A percentile compares a stretch with the other conserved stretches of the same genome.
Evolutionary conservation across 2,329 filamentous ascomycete genomes (phyloP).

Genomic region (Didymella pinodella): DNA sequence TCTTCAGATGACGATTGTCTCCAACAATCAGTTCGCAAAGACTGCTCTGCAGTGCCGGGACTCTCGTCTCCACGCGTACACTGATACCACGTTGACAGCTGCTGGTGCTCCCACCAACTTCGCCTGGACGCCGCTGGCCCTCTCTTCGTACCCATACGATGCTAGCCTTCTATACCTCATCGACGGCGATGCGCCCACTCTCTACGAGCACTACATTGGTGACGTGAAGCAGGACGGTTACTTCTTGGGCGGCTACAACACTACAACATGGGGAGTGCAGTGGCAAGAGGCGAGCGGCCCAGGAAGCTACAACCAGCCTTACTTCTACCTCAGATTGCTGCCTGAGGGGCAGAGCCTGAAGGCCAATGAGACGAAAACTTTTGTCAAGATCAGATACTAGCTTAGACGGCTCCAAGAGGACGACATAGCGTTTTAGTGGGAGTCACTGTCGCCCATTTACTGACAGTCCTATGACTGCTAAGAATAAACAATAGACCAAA

Average conservation of each 20-base stretch:
- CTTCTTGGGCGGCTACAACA: background rate
- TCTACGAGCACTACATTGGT: conserved; percentile 25
- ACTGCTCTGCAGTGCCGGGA: conserved; percentile 25
- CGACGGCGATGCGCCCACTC: conserved; percentile 18
- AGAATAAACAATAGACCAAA: background rate
- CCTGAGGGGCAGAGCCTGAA: conserved; percentile 20
- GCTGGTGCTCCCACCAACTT: conserved; percentile 22
- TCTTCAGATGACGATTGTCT: conserved; percentile 29
- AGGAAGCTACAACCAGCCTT: conserved; percentile 19
- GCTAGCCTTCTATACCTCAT: conserved; percentile 28
- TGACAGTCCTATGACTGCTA: background rate
- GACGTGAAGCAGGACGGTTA: conserved; percentile 31
- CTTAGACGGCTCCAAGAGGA: background rate
- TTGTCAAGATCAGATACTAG: conserved; percentile 23
- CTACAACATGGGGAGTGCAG: conserved; percentile 23
- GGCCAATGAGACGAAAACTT: conserved; percentile 27
- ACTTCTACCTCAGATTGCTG: conserved; percentile 28
- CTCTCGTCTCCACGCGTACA: conserved; percentile 19
- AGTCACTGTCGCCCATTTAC: background rate
- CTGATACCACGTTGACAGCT: conserved; percentile 20
- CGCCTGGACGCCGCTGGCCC: conserved; percentile 24
- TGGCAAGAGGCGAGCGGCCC: conserved; percentile 18
- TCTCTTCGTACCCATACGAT: conserved; percentile 28
- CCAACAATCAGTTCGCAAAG: conserved; percentile 27
- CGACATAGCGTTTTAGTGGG: background rate